Percentiles rank a stretch among this genome's conserved stretches.
Conservation (phyloP, 768 basidiomycete genomes). For the Hysterangium stoloniferum region DNA sequence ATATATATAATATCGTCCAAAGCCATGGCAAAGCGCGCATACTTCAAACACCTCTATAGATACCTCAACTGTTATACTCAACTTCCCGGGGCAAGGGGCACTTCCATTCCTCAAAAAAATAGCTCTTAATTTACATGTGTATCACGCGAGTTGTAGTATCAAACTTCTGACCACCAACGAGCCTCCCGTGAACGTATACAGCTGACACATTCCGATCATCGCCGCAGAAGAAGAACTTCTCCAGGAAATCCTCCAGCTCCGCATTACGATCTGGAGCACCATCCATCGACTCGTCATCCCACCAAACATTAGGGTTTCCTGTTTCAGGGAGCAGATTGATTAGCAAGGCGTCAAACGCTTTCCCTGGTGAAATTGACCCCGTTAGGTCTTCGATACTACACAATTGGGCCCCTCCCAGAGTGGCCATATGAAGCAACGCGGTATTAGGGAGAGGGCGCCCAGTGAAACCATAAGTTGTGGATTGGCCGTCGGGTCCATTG, state of each 20-base stretch:
- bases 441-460: conserved; percentile 62
- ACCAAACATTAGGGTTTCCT: conserved; percentile 54
- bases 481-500: neutral
- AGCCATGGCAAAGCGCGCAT: no score
- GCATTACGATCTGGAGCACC: conserved; percentile 17
- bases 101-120: no score
- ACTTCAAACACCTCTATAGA: no score
- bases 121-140: no score
- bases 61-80: no score
- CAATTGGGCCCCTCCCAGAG: conserved; percentile 82
- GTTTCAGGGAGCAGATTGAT: conserved; percentile 48
- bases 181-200: conserved; percentile 78
- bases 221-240: conserved; percentile 80
- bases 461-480: conserved; percentile 29
- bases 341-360: conserved; percentile 85
- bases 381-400: conserved; percentile 60
- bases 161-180: conserved; percentile 54
- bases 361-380: conserved; percentile 74
- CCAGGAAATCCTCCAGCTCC: conserved; percentile 52
- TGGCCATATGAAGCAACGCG: conserved; percentile 83
- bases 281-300: conserved; percentile 23
- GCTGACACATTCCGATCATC: conserved; percentile 76
- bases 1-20: no score
- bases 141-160: no score
- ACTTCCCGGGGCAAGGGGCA: no score